phyloP scores from a whole-genome alignment of 805 yeast genomes.

The Lipomyces oligophaga region DNA sequence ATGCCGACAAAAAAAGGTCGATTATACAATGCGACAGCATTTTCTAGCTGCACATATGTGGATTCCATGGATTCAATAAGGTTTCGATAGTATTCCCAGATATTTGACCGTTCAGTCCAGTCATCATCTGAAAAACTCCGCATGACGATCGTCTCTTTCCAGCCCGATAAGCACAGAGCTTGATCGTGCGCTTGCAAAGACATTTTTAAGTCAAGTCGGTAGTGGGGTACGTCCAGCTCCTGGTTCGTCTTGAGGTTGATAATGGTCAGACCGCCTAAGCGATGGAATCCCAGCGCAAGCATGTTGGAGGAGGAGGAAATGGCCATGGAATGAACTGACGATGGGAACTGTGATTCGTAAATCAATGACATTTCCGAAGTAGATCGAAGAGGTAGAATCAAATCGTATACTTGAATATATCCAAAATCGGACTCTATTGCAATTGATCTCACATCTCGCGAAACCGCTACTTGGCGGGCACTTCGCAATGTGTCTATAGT shows the following conservation, averaged over 20 bases:
- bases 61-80: conserved; percentile 14
- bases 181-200: conserved; percentile 12
- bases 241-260: conserved; percentile 22
- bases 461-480: conserved; percentile 12
- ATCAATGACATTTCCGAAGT: conserved; percentile 13
- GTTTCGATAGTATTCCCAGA: conserved; percentile 20
- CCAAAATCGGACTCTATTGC: conserved; percentile 24
- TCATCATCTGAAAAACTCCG: conserved; percentile 16
- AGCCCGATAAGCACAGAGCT: conserved; percentile 24
- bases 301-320: conserved; percentile 23
- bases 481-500: conserved; percentile 5
- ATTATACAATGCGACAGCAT: conserved; percentile 8
- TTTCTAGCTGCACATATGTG: conserved; percentile 22
- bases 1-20: conserved; percentile 17
- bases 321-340: conserved; percentile 26
- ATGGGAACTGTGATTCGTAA: conserved; percentile 27
- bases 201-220: conserved; percentile 26
- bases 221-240: conserved; percentile 30
- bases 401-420: conserved; percentile 24
- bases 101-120: conserved; percentile 11
- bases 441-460: conserved; percentile 16
- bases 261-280: conserved; percentile 30
- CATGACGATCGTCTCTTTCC: conserved; percentile 28
- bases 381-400: conserved; percentile 5
- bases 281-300: conserved; percentile 24